phyloP scores from a whole-genome alignment of 108 stramenopile species.

The Epithemia pelagica region DNA sequence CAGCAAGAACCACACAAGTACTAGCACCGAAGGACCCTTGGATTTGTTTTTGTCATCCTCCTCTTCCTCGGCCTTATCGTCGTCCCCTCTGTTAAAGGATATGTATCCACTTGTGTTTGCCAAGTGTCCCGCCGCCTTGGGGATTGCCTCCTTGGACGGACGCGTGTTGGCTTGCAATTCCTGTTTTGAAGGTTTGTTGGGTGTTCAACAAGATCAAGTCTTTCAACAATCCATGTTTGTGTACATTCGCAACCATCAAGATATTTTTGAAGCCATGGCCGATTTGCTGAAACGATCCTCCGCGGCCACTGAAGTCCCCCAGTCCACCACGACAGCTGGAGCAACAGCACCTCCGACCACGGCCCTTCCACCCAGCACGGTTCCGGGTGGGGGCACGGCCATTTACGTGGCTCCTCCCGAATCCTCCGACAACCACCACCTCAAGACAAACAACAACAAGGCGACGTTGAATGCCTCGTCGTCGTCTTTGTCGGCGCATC shows the following conservation, averaged over 20 bases:
- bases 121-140: slow-evolving; percentile 66
- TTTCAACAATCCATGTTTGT: slow-evolving; percentile 56
- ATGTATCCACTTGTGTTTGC: slow-evolving; percentile 61
- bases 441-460: background rate
- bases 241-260: slow-evolving; percentile 68
- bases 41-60: background rate
- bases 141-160: slow-evolving; percentile 75
- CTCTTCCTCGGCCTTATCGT: background rate
- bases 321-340: background rate
- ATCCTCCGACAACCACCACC: background rate
- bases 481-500: slow-evolving; percentile 9
- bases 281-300: slow-evolving; percentile 39
- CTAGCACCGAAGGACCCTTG: background rate
- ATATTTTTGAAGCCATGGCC: slow-evolving; percentile 78
- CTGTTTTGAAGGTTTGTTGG: slow-evolving; percentile 51
- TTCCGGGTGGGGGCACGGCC: background rate
- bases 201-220: slow-evolving; percentile 35
- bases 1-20: background rate
- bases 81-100: slow-evolving; percentile 23
- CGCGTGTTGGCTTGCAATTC: slow-evolving; percentile 73
- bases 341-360: background rate
- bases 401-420: background rate
- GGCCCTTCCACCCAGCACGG: background rate
- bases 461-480: background rate
- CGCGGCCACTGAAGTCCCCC: background rate